Evolutionary conservation across 2,329 filamentous ascomycete genomes (phyloP).

Genomic region (Aureobasidium uvarum): DNA sequence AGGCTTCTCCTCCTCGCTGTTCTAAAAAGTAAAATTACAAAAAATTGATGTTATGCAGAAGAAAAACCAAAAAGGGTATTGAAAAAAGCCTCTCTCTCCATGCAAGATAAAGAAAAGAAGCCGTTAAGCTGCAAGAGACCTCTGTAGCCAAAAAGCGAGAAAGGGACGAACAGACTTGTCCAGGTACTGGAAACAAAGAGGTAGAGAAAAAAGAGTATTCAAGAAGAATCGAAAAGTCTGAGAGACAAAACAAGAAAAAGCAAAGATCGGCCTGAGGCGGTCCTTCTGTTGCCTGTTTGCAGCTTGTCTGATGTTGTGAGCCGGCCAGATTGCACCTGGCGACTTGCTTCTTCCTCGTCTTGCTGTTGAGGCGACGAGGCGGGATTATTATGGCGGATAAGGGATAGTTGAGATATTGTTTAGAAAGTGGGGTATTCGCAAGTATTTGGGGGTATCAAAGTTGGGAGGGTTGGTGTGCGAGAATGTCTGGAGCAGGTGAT

Average conservation of each 20-base stretch:
- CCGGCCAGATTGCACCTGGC: background rate
- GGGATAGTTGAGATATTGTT: background rate
- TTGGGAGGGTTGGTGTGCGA: background rate
- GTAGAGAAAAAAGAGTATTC: conserved; percentile 1
- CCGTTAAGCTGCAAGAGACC: background rate
- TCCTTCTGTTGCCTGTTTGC: background rate
- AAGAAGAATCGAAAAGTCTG: background rate
- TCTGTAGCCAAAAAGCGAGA: background rate
- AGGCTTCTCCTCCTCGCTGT: background rate
- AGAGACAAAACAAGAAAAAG: background rate
- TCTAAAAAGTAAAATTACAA: conserved; percentile 19
- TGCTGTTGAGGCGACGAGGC: background rate
- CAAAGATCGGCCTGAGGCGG: background rate
- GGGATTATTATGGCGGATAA: background rate
- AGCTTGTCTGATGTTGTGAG: background rate
- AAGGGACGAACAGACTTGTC: background rate
- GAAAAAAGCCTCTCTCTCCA: background rate
- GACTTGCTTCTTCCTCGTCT: background rate
- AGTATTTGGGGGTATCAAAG: conserved; percentile 18
- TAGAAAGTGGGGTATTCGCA: conserved; percentile 8
- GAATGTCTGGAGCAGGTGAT: background rate
- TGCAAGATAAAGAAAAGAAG: background rate
- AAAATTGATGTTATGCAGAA: background rate
- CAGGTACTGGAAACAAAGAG: background rate
- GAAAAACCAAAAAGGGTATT: background rate